These are phyloP conservation scores for Penicillium sp. DNA, from an alignment of 2,329 filamentous ascomycete genomes.

Conservation along the genomic window DNA sequence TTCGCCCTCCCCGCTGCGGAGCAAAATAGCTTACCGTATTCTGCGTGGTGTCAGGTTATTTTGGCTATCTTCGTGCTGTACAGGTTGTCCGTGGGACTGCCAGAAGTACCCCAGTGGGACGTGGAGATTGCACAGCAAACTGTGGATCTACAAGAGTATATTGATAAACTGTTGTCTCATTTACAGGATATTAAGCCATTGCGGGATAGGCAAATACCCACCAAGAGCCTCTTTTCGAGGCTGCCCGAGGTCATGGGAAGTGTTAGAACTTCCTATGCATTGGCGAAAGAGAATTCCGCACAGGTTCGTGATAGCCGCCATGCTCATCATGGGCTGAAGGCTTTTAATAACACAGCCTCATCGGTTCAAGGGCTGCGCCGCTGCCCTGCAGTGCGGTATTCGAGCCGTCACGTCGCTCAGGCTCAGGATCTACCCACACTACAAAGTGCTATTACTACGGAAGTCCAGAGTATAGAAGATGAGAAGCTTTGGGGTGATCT, in stretches of 20 bases:
- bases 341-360: slow-evolving; percentile 1
- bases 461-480: slow-evolving; percentile 9
- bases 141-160: slow-evolving; percentile 10
- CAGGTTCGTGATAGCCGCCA: background rate
- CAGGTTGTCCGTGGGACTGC: slow-evolving; percentile 9
- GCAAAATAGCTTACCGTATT: slow-evolving; percentile 10
- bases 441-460: background rate
- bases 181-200: slow-evolving; percentile 6
- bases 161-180: slow-evolving; percentile 5
- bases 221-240: slow-evolving; percentile 17
- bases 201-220: slow-evolving; percentile 7
- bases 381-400: slow-evolving; percentile 18
- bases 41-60: slow-evolving; percentile 15
- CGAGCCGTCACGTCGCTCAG: slow-evolving; percentile 1
- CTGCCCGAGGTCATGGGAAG: slow-evolving; percentile 15
- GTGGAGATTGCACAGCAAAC: slow-evolving; percentile 13
- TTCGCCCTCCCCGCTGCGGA: slow-evolving; percentile 4
- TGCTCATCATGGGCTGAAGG: background rate
- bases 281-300: slow-evolving; percentile 5
- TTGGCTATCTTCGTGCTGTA: slow-evolving; percentile 15
- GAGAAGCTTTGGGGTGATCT: slow-evolving; percentile 6
- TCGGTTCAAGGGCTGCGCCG: slow-evolving; percentile 6
- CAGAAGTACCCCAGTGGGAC: slow-evolving; percentile 12
- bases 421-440: slow-evolving; percentile 1
- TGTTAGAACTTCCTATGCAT: slow-evolving; percentile 14